Conservation (phyloP, 371 early-diverging fungal genomes). For the Nematocida displodere region DNA sequence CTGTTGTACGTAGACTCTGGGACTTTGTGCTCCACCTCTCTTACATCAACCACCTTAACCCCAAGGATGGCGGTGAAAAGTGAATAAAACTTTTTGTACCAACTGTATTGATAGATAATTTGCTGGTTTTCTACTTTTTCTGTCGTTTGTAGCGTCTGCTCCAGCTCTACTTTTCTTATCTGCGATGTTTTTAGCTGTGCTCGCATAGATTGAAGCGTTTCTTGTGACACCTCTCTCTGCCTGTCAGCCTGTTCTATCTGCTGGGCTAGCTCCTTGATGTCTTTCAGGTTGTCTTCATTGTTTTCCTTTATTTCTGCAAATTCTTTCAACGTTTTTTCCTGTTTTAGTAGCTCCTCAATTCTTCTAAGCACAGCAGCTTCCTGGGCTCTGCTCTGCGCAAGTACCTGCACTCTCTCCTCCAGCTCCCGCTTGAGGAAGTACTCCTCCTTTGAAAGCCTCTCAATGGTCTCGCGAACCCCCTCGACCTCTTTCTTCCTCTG, state of each 20-base stretch:
- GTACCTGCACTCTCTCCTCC: neutral
- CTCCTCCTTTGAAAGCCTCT: constrained; percentile 24
- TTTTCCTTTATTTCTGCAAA: constrained; percentile 20
- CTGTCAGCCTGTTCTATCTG: constrained; percentile 4
- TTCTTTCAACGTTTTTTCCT: constrained; percentile 18
- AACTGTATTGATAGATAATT: constrained; percentile 43
- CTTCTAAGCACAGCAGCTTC: constrained; percentile 11
- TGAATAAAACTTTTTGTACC: constrained; percentile 39
- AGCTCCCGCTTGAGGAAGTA: neutral
- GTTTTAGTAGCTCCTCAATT: constrained; percentile 3
- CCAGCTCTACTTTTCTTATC: neutral
- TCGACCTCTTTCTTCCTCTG: constrained; percentile 5
- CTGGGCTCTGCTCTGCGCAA: neutral
- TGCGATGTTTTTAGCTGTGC: neutral
- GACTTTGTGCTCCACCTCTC: constrained; percentile 17
- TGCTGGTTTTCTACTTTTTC: constrained; percentile 37
- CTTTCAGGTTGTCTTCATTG: neutral
- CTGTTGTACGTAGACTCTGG: constrained; percentile 18
- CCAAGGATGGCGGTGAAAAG: constrained; percentile 15
- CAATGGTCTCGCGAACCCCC: constrained; percentile 8
- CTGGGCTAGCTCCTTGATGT: neutral
- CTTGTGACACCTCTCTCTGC: neutral
- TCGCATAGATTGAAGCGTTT: neutral
- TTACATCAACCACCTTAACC: constrained; percentile 32
- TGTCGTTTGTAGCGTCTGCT: constrained; percentile 1